A percentile compares a stretch with the other conserved stretches of the same genome.
These are phyloP conservation scores for Medicago ruthenica DNA, from an alignment of 306 rosid genomes.

Conservation along the genomic window DNA sequence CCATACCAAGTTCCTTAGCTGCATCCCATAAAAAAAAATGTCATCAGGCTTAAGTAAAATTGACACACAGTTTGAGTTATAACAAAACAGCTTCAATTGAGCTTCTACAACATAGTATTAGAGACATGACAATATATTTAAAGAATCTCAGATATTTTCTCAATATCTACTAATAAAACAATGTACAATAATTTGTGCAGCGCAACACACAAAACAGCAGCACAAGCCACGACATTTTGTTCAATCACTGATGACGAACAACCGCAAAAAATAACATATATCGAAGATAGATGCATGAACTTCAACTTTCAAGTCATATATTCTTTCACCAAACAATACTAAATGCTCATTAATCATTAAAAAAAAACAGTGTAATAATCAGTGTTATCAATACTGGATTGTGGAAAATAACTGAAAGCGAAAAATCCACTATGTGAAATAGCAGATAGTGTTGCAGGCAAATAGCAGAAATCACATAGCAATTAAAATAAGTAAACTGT, in stretches of 20 bases:
- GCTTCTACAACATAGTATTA: slow-evolving; percentile 9
- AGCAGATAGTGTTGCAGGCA: too few species aligned
- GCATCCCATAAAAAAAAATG: slow-evolving; percentile 37
- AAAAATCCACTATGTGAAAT: background rate
- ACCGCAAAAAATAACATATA: background rate
- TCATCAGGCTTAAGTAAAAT: slow-evolving; percentile 17
- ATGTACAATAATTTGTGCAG: background rate
- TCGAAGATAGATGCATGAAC: background rate
- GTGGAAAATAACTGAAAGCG: background rate
- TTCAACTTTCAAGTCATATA: slow-evolving; percentile 17
- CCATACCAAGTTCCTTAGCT: slow-evolving; percentile 92
- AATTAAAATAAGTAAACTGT: background rate
- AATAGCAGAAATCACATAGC: background rate
- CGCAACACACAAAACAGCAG: background rate
- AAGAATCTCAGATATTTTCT: slow-evolving; percentile 23
- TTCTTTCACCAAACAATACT: background rate
- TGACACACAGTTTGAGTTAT: background rate
- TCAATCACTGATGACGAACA: slow-evolving; percentile 7
- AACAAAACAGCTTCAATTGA: slow-evolving; percentile 35
- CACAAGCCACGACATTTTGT: slow-evolving; percentile 19
- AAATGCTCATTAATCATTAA: slow-evolving; percentile 22
- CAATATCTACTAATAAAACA: background rate
- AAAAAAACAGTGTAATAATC: background rate
- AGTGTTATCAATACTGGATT: background rate
- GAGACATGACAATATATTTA: background rate